Percentiles rank a stretch among this genome's conserved stretches.
These are phyloP conservation scores for Boletellus ananiceps DNA, from an alignment of 768 basidiomycete genomes.

Conservation along the genomic window DNA sequence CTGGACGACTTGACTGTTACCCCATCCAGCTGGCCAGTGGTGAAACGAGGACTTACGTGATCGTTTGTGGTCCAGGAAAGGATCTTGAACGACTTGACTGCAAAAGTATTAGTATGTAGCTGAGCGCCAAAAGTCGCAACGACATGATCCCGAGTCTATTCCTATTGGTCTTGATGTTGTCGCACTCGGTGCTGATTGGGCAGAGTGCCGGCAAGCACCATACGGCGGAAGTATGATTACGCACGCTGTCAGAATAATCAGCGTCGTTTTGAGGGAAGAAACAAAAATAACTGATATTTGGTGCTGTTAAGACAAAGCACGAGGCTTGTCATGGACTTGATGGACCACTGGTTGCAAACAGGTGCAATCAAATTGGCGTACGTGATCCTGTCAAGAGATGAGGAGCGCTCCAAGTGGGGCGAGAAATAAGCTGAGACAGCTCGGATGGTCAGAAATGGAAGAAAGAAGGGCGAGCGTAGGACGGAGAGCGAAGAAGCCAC, in stretches of 20 bases:
- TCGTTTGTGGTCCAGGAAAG: neutral
- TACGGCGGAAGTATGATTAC: constrained; percentile 13
- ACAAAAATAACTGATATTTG: constrained; percentile 9
- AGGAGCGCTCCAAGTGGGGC: constrained; percentile 11
- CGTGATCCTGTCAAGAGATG: constrained; percentile 24
- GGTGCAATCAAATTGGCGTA: constrained; percentile 14
- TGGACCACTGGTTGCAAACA: constrained; percentile 13
- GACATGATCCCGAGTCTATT: constrained; percentile 7
- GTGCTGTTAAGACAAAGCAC: constrained; percentile 21
- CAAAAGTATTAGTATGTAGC: constrained; percentile 5
- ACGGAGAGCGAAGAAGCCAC: constrained; percentile 16
- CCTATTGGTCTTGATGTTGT: constrained; percentile 12
- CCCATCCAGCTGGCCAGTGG: constrained; percentile 3
- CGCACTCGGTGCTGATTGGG: constrained; percentile 4
- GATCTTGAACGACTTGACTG: neutral
- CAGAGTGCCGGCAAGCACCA: constrained; percentile 12
- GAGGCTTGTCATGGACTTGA: constrained; percentile 16
- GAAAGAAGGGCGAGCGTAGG: constrained; percentile 7
- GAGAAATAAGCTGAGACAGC: constrained; percentile 19
- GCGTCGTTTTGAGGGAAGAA: constrained; percentile 6
- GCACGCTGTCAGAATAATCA: constrained; percentile 24
- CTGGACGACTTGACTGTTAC: constrained; percentile 2
- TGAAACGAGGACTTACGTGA: constrained; percentile 17
- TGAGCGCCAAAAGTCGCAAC: constrained; percentile 4
- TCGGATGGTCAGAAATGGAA: constrained; percentile 2